phyloP scores from a whole-genome alignment of 495 filamentous ascomycete species.

The Hypoxylon crocopeplum region DNA sequence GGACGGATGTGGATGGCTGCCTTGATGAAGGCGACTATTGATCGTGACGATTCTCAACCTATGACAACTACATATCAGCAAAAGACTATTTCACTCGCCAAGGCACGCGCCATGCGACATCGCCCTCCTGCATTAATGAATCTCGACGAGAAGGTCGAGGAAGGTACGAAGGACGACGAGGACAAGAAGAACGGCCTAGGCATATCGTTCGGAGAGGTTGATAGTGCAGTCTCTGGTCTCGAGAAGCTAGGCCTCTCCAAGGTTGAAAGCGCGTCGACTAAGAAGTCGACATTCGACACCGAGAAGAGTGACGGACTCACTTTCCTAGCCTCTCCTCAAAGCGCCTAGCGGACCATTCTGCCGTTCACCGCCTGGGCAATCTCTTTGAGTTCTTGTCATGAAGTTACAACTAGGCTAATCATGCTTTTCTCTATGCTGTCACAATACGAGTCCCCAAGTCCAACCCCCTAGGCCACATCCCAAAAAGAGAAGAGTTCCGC shows the following conservation, averaged over 20 bases:
- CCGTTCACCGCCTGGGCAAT: too few relatives aligned
- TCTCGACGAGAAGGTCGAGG: conserved; percentile 62
- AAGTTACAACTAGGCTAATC: not conserved
- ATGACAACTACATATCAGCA: conserved; percentile 93
- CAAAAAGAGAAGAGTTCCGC: not conserved
- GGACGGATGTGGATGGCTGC: conserved; percentile 98
- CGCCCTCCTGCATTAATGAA: conserved; percentile 87
- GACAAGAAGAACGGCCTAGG: conserved; percentile 52
- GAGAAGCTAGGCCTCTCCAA: conserved; percentile 53
- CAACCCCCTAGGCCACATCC: too few relatives aligned
- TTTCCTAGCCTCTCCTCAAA: conserved; percentile 42
- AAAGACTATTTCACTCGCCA: conserved; percentile 87
- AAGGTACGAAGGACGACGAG: conserved; percentile 32
- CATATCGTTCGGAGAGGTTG: conserved; percentile 57
- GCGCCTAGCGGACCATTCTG: conserved; percentile 40
- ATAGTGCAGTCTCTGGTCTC: conserved; percentile 56
- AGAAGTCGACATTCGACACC: conserved; percentile 41
- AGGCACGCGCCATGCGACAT: conserved; percentile 81
- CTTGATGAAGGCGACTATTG: conserved; percentile 98
- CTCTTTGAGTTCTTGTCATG: too few relatives aligned
- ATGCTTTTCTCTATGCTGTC: too few relatives aligned
- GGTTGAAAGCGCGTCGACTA: conserved; percentile 43
- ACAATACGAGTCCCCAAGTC: too few relatives aligned
- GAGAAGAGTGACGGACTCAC: conserved; percentile 42
- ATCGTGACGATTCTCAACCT: conserved; percentile 79